Base-by-base conservation (phyloP, 148 eudicot species). In the Agrostemma githago region DNA sequence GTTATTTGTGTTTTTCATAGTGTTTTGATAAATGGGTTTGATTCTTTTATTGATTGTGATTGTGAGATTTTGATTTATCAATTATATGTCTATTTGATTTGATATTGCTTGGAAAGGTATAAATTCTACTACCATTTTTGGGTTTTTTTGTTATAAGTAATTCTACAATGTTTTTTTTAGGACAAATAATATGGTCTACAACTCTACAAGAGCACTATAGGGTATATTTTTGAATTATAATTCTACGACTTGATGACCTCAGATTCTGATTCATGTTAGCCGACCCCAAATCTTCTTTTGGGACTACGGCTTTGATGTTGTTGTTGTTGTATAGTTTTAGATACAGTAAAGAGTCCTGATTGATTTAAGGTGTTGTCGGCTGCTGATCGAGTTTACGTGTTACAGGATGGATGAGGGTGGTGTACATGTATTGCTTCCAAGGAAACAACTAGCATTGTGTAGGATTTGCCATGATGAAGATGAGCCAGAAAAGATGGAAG, bases 381-480 rank as follows among this genome's bases (percentile, higher is more conserved):
- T 62, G 34, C 34, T 26, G 34, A 26, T 26, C 34, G 73, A 64
- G 56, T 76, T 10, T 38, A 5, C 5, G 14, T 78, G 76, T 69
- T 68, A 79, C 84, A 79, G 73, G 86, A 87, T 83, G 87, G 85
- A 88, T 34, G 66, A 70, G 60, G 76, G 84, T 79, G 62, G 72
- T 74, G 85, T 26, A 26, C 34, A 26, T 26, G 34, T 79, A 43
- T 81, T 81, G 38, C 67, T 76, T 38, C 76, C 79, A 15, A 73
- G 72, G 80, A 85, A 86, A 76, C 64, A 86, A 76, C 64, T 83
- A 53, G 91, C 76, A 12, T 81, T 83, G 77, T 93, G 98, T 80
- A 90, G 89, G 79, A 93, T 90, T 78, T 93, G 98, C 79, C 94
- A 90, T 20, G 96, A 89, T 74, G 96, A 89, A 70, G 96, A 93